Evolutionary conservation across 495 filamentous ascomycete species (phyloP).

Genomic region (Aspergillus avenaceus): DNA sequence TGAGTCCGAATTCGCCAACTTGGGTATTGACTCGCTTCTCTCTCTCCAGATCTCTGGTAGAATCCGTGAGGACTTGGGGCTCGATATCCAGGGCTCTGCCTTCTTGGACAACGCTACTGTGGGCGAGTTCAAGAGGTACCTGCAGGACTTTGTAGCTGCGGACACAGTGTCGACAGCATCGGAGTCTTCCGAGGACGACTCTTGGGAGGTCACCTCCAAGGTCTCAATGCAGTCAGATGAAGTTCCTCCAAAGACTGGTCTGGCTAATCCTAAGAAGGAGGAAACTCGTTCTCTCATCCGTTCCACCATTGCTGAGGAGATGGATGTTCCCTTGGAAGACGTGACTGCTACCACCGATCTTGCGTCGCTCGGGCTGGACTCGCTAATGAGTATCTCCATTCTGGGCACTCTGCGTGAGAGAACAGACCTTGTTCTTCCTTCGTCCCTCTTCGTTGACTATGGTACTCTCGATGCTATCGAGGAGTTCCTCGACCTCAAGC

Average conservation of each 20-base stretch:
- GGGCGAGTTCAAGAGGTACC: constrained; percentile 35
- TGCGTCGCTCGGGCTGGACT: constrained; percentile 48
- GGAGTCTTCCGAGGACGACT: not conserved
- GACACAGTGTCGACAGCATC: not conserved
- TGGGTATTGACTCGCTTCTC: constrained; percentile 50
- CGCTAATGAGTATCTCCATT: constrained; percentile 43
- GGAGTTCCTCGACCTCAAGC: not conserved
- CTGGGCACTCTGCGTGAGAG: constrained; percentile 34
- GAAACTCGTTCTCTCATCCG: not conserved
- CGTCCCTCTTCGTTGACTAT: constrained; percentile 47
- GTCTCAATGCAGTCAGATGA: too few species aligned
- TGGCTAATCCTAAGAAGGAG: not conserved
- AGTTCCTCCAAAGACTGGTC: too few species aligned
- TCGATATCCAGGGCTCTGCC: constrained; percentile 44
- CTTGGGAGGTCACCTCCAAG: not conserved
- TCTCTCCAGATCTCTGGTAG: constrained; percentile 43
- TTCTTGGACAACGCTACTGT: constrained; percentile 58
- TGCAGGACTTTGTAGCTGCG: not conserved
- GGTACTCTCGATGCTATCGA: constrained; percentile 35
- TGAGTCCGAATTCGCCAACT: constrained; percentile 41
- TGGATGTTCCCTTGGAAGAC: constrained; percentile 35
- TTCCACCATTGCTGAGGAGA: constrained; percentile 42
- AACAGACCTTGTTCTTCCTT: constrained; percentile 30
- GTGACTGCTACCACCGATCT: constrained; percentile 30
- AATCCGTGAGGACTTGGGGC: constrained; percentile 41